These are phyloP conservation scores for Thymus quinquecostatus DNA, from an alignment of 257 asterid genomes.

Conservation along the genomic window DNA sequence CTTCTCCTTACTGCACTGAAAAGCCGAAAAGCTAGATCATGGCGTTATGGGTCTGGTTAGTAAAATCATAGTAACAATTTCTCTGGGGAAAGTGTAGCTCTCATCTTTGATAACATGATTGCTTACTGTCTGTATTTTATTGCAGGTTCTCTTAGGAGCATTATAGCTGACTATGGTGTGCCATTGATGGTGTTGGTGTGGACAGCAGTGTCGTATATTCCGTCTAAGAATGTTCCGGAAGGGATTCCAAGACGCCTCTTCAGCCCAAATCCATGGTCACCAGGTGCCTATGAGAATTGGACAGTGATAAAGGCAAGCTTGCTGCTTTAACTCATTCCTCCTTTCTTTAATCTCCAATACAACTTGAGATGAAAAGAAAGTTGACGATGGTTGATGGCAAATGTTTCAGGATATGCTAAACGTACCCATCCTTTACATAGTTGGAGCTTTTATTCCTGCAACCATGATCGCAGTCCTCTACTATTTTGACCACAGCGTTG, in stretches of 20 bases:
- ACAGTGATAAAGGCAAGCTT: constrained; percentile 78
- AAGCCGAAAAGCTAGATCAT: constrained; percentile 89
- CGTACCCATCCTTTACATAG: constrained; percentile 68
- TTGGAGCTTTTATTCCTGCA: constrained; percentile 88
- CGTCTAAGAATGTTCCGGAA: constrained; percentile 71
- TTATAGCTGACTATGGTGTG: constrained; percentile 91
- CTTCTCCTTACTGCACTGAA: constrained; percentile 67
- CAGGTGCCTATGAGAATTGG: constrained; percentile 89
- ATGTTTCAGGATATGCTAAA: constrained; percentile 75
- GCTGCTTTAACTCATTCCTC: constrained; percentile 10
- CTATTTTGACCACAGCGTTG: constrained; percentile 94
- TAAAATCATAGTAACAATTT: constrained; percentile 5
- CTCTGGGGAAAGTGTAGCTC: background rate
- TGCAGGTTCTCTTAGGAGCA: constrained; percentile 85
- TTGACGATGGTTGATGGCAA: constrained; percentile 23
- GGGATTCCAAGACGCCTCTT: constrained; percentile 90
- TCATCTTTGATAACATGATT: background rate
- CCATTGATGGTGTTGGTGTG: constrained; percentile 91
- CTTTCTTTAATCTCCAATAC: background rate
- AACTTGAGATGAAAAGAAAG: constrained; percentile 1
- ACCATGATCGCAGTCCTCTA: constrained; percentile 90
- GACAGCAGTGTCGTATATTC: constrained; percentile 84
- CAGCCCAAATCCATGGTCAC: constrained; percentile 98
- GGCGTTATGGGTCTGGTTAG: constrained; percentile 90
- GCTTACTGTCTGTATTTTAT: background rate